Conservation (phyloP, 1,139 yeast species). For the Hanseniaspora uvarum region DNA sequence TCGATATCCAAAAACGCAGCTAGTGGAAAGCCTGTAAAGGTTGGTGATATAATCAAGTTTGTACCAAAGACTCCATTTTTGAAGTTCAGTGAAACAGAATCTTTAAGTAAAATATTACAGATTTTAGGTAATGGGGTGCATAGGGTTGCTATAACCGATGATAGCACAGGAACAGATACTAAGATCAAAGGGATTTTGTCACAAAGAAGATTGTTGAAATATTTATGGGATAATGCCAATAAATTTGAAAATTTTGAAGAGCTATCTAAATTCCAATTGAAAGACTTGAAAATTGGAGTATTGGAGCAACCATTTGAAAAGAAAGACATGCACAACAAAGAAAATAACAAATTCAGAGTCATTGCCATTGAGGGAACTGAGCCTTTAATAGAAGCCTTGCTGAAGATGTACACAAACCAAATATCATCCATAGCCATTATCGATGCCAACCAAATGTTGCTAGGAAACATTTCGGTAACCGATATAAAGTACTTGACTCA, state of each 20-base stretch:
- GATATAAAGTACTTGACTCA: conserved; percentile 83
- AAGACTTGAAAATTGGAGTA: conserved; percentile 29
- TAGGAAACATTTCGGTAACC: conserved; percentile 88
- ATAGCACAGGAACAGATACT: conserved; percentile 30
- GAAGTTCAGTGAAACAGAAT: conserved; percentile 58
- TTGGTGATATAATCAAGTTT: conserved; percentile 37
- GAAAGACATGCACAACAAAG: conserved; percentile 3
- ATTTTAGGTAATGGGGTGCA: conserved; percentile 87
- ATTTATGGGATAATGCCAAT: conserved; percentile 85
- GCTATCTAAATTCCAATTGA: conserved; percentile 48
- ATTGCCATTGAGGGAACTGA: conserved; percentile 78
- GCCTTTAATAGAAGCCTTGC: conserved; percentile 72
- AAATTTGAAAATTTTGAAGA: conserved; percentile 65
- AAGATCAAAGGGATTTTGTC: conserved; percentile 69
- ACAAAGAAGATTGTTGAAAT: conserved; percentile 73
- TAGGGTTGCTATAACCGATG: conserved; percentile 69
- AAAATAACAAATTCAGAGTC: conserved; percentile 37
- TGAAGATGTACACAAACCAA: conserved; percentile 72
- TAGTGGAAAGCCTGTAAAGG: conserved; percentile 30
- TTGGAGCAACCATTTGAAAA: conserved; percentile 18
- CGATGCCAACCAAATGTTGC: conserved; percentile 59
- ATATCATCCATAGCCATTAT: conserved; percentile 92
- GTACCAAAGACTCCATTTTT: conserved; percentile 83
- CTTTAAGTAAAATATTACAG: conserved; percentile 65
- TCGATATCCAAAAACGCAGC: conserved; percentile 29